Conservation (phyloP, 2,329 filamentous ascomycete genomes). For the Scopulariopsis brevicaulis region DNA sequence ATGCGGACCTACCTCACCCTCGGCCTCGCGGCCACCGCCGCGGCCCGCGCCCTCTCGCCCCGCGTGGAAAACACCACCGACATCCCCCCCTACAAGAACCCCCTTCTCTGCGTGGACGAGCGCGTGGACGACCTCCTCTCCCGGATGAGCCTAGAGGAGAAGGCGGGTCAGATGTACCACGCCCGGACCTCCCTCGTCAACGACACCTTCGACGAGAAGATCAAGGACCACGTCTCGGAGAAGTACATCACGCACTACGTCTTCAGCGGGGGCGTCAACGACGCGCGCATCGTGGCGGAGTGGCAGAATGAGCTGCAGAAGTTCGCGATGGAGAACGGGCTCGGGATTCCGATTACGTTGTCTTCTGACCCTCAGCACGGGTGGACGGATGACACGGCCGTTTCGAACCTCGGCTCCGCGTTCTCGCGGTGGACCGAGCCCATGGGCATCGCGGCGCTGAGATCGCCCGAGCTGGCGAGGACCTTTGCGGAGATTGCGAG, state of each 20-base stretch:
- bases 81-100: constrained; percentile 13
- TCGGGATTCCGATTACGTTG: constrained; percentile 36
- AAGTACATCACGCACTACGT: constrained; percentile 29
- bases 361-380: constrained; percentile 34
- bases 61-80: neutral
- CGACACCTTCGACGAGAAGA: constrained; percentile 11
- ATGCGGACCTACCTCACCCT: neutral
- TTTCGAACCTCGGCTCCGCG: constrained; percentile 25
- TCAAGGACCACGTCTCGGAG: constrained; percentile 9
- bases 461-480: constrained; percentile 27
- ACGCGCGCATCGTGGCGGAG: constrained; percentile 20
- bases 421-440: constrained; percentile 41
- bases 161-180: constrained; percentile 35
- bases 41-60: neutral
- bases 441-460: constrained; percentile 35
- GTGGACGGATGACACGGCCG: constrained; percentile 29
- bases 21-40: neutral
- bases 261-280: constrained; percentile 27
- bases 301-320: constrained; percentile 30
- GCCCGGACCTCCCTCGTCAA: constrained; percentile 18
- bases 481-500: constrained; percentile 35
- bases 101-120: constrained; percentile 27
- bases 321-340: constrained; percentile 27
- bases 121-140: constrained; percentile 31
- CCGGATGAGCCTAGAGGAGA: constrained; percentile 35